These are phyloP conservation scores for Hemileccinum rubropunctum DNA, from an alignment of 768 basidiomycete species.

Conservation along the genomic window DNA sequence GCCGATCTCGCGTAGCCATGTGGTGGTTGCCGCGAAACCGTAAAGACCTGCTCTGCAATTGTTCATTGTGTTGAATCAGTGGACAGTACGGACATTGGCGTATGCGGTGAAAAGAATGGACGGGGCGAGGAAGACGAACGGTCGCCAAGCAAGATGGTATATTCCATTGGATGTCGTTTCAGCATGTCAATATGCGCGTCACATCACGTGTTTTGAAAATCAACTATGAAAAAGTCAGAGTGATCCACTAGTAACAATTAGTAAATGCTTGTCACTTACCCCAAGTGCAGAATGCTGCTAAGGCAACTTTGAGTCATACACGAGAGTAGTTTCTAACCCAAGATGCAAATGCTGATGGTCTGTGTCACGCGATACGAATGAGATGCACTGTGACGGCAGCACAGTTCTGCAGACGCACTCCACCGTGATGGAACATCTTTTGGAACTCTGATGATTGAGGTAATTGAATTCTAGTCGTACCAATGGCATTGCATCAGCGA, in stretches of 20 bases:
- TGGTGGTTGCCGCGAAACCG: slow-evolving; percentile 17
- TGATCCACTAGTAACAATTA: too few relatives aligned
- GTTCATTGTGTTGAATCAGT: slow-evolving; percentile 16
- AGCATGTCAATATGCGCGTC: slow-evolving; percentile 4
- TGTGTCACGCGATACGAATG: too few relatives aligned
- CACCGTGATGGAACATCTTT: neutral
- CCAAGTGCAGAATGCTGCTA: too few relatives aligned
- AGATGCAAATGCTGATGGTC: too few relatives aligned
- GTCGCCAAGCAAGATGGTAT: neutral
- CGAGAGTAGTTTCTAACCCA: too few relatives aligned
- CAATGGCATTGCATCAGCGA: neutral
- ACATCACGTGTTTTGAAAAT: slow-evolving; percentile 24
- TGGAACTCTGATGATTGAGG: neutral
- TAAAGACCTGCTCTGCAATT: slow-evolving; percentile 28
- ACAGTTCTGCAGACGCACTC: neutral
- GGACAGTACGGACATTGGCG: slow-evolving; percentile 4
- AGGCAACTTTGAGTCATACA: too few relatives aligned
- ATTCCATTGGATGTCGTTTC: slow-evolving; percentile 2
- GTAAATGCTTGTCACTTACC: too few relatives aligned
- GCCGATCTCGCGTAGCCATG: slow-evolving; percentile 22
- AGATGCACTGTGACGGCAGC: neutral
- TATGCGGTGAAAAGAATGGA: neutral
- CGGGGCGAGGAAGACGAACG: neutral
- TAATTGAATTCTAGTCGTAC: neutral
- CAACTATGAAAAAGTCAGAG: too few relatives aligned